Evolutionary conservation across 345 rosid species (phyloP), one percentile per base, ranked within the genome.

Genomic region (Alliaria petiolata): DNA sequence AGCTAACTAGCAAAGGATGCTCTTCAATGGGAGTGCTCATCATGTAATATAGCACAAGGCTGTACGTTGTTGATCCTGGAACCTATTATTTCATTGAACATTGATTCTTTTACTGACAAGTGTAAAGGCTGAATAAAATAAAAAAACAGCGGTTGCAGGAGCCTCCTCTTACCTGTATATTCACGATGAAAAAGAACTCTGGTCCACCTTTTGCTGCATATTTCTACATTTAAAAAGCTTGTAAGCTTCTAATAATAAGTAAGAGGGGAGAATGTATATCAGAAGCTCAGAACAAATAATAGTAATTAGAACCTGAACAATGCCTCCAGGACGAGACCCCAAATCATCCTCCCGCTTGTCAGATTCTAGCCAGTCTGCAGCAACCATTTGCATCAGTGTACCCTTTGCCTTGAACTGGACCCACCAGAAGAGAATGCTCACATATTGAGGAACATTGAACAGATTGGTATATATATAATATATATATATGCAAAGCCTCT

Each of bases 311-410:
- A 77, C 62, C 97, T 90, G 97, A 81, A 93, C 98, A 62, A 90
- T 85, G 81, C 98, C 88, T 69, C 85, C 97, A 17, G 93, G 86
- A 70, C 96, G 93, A 43, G 88, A 83, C 30, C 89, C 96, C 31
- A 93, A 85, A 78, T 89, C 96, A 87, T 93, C 97, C 71, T 93
- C 98, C 59, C 89, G 82, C 74, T 89, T 93, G 83, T 89, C 86
- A 74, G 98, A 90, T 76, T 81, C 90, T 42, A 85, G 68, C 98
- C 98, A 93, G 84, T 90, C 97, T 68, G 97, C 97, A 61, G 91
- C 97, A 65, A 93, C 92, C 97, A 90, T 90, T 80, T 87, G 87
- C 97, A 90, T 89, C 87, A 86, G 70, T 38, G 88, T 85, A 55
- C 88, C 93, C 70, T 86, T 93, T 30, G 97, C 96, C 85, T 85